These are phyloP conservation scores for Ophiostoma montium DNA, from an alignment of 2,329 filamentous ascomycete genomes.

Conservation along the genomic window DNA sequence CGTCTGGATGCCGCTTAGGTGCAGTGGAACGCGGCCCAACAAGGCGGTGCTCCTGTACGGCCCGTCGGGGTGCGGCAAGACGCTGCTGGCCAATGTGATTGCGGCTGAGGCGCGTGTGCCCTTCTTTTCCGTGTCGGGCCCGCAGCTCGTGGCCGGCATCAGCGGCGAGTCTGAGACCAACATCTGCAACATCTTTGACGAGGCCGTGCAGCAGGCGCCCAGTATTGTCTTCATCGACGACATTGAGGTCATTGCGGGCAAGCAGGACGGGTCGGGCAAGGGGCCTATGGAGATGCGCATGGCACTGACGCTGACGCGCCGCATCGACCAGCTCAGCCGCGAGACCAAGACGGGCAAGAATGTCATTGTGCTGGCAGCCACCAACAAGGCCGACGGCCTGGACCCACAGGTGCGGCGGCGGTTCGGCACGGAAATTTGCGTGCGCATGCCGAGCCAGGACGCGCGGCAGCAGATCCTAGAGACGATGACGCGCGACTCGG, in stretches of 20 bases:
- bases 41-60: slow-evolving; percentile 69
- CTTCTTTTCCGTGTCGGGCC: slow-evolving; percentile 70
- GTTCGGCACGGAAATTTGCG: slow-evolving; percentile 74
- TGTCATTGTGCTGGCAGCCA: slow-evolving; percentile 82
- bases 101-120: slow-evolving; percentile 62
- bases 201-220: slow-evolving; percentile 72
- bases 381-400: slow-evolving; percentile 74
- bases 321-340: slow-evolving; percentile 71
- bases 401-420: slow-evolving; percentile 61
- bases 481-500: slow-evolving; percentile 53
- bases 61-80: slow-evolving; percentile 77
- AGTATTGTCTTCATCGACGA: slow-evolving; percentile 87
- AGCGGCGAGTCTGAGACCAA: slow-evolving; percentile 83
- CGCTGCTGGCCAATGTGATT: slow-evolving; percentile 66
- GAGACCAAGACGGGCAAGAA: slow-evolving; percentile 34
- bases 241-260: slow-evolving; percentile 81
- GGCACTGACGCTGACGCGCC: slow-evolving; percentile 67
- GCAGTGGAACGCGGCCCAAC: slow-evolving; percentile 53
- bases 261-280: slow-evolving; percentile 55
- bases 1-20: slow-evolving; percentile 54
- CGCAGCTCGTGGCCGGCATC: slow-evolving; percentile 72
- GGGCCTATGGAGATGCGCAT: slow-evolving; percentile 77
- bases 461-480: slow-evolving; percentile 67
- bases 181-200: slow-evolving; percentile 72
- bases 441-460: slow-evolving; percentile 70